Percentiles rank a stretch among this genome's conserved stretches.
These are phyloP conservation scores for Moesziomyces globuligerus DNA, from an alignment of 1,284 basidiomycete genomes.

Conservation along the genomic window DNA sequence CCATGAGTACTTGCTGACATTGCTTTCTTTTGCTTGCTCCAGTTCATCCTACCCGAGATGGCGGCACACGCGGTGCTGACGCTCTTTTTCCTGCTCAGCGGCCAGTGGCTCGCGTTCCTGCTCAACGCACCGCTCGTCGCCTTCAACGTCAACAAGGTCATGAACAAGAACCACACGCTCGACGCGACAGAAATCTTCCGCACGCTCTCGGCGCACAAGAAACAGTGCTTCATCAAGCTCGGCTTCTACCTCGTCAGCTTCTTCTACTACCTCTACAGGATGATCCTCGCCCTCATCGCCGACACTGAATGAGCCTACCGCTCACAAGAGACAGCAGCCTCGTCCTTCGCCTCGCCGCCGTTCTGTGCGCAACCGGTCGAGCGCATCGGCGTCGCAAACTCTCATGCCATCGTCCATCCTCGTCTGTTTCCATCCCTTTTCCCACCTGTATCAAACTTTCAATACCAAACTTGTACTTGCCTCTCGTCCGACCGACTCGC, in stretches of 20 bases:
- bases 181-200: conserved; percentile 99
- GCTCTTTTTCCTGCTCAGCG: conserved; percentile 78
- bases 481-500: too few species aligned
- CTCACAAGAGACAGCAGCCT: too few species aligned
- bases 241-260: conserved; percentile 66
- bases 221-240: conserved; percentile 76
- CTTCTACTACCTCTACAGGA: conserved; percentile 67
- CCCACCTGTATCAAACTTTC: background rate
- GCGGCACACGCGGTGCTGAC: conserved; percentile 81
- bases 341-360: too few species aligned
- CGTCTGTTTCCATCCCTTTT: background rate
- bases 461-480: background rate
- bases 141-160: conserved; percentile 96
- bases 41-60: conserved; percentile 99
- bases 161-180: conserved; percentile 95
- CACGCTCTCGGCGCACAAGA: conserved; percentile 92
- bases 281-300: conserved; percentile 56
- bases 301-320: conserved; percentile 31
- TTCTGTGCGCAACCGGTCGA: too few species aligned
- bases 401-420: too few species aligned
- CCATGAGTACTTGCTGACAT: background rate
- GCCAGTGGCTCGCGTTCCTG: conserved; percentile 91
- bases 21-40: conserved; percentile 6
- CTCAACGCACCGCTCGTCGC: conserved; percentile 89
- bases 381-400: too few species aligned